A percentile compares a stretch with the other conserved stretches of the same genome.
These are phyloP conservation scores for Cystobasidium slooffiae DNA, from an alignment of 1,284 basidiomycete species.

Conservation along the genomic window DNA sequence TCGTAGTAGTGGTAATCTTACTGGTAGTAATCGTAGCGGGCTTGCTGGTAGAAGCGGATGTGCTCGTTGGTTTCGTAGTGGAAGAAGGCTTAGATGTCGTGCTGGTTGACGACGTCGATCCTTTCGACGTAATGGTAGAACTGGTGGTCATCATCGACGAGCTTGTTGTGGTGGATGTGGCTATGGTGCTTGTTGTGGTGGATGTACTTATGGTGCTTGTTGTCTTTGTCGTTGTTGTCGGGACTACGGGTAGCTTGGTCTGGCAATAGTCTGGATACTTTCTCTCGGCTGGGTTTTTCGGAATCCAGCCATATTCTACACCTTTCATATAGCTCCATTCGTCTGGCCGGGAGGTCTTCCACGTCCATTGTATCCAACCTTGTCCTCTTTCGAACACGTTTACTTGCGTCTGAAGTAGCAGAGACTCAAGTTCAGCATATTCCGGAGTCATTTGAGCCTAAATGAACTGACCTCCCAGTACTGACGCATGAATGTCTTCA, in stretches of 20 bases:
- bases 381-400: slow-evolving; percentile 58
- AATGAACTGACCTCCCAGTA: slow-evolving; percentile 72
- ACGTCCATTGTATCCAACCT: slow-evolving; percentile 82
- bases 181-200: not conserved
- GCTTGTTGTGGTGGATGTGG: not conserved
- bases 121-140: not conserved
- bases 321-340: slow-evolving; percentile 56
- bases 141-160: not conserved
- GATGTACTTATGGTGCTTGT: not conserved
- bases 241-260: not conserved
- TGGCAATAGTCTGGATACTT: slow-evolving; percentile 41
- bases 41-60: not conserved
- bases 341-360: slow-evolving; percentile 65
- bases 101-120: not conserved
- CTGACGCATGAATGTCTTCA: slow-evolving; percentile 80
- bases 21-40: not conserved
- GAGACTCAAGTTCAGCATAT: too few species aligned
- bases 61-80: slow-evolving; percentile 2
- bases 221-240: slow-evolving; percentile 1
- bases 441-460: not conserved
- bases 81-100: not conserved
- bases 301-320: slow-evolving; percentile 76
- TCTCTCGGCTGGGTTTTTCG: slow-evolving; percentile 64
- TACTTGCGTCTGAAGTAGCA: slow-evolving; percentile 59
- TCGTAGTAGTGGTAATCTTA: not conserved